These are phyloP conservation scores for Alternaria sp. DNA, from an alignment of 2,329 filamentous ascomycete species.

Conservation along the genomic window DNA sequence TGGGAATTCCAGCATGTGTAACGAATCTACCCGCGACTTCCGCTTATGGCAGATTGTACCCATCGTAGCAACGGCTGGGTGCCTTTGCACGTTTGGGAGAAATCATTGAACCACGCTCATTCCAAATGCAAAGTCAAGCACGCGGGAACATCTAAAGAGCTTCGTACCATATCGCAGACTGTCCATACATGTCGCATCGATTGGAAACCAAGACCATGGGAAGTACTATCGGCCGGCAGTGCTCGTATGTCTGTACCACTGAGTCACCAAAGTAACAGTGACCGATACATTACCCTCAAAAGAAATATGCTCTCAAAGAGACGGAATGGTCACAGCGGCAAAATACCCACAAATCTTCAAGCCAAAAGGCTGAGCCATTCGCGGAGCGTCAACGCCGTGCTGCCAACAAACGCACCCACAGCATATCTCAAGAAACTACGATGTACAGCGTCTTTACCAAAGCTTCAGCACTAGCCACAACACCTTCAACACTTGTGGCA, in stretches of 20 bases:
- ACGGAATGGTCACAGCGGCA: background rate
- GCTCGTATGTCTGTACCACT: background rate
- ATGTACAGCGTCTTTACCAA: slow-evolving; percentile 3
- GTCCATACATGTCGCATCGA: background rate
- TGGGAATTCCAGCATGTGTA: background rate
- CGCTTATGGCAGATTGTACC: background rate
- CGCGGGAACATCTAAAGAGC: background rate
- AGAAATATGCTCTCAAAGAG: background rate
- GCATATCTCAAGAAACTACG: background rate
- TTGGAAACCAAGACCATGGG: background rate
- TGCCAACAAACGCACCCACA: background rate
- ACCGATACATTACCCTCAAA: background rate
- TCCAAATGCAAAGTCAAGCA: background rate
- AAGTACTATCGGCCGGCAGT: background rate
- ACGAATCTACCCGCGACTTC: background rate
- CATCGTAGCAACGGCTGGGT: background rate
- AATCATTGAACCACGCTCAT: background rate
- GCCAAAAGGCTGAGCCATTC: background rate
- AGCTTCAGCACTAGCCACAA: slow-evolving; percentile 2
- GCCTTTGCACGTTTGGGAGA: background rate
- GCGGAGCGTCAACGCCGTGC: background rate
- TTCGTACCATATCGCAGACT: background rate
- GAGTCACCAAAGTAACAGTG: background rate
- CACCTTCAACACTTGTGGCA: slow-evolving; percentile 3
- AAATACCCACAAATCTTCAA: background rate